Base-by-base conservation (phyloP, 2,329 filamentous ascomycete species). In the Aspergillus fumigatus region DNA sequence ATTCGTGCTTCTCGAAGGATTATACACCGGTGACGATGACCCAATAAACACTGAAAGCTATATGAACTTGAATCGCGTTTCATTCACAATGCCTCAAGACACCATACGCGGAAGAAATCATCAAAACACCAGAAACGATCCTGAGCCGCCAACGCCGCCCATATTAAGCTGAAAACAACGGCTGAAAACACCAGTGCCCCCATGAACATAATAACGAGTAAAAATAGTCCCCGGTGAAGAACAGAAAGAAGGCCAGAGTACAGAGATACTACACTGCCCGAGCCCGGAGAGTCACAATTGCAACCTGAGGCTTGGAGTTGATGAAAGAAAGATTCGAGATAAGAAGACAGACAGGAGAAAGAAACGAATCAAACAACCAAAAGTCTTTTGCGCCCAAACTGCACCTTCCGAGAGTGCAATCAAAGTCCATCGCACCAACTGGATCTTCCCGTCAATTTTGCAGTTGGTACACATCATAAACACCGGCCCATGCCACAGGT, bases 391-490 rank as follows among this genome's bases (percentile, higher is more conserved):
- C 66, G 68, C 67, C 67, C 59, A 60, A 61, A 65, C 64, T 66
- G 64, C 68, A 66, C 65, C 68, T 57, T 64, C 60, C 53, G 58
- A 65, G 65, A 63, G 64, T 58, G 56, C 59, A 61, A 64, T 47
- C 61, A 62, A 62, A 63, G 60, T 65, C 62, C 60, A 59, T 62
- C 65, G 64, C 59, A 65, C 62, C 67, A 65, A 57, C 60, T 62
- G 59, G 64, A 67, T 66, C 59, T 67, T 62, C 63, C 67, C 63
- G 62, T 70, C 65, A 67, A 59, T 63, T 68, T 72, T 73, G 64
- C 63, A 55, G 61, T 63, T 72, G 70, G 65, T 72, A 70, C 67
- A 68, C 65, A 73, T 73, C 70, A 67, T 73, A 61, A 73, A 71
- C 70, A 73, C 70, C 71, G 67, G 66, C 60, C 70, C 68, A 73